These are phyloP conservation scores for Talaromyces sp. DNA, from an alignment of 2,329 filamentous ascomycete genomes.

Conservation along the genomic window DNA sequence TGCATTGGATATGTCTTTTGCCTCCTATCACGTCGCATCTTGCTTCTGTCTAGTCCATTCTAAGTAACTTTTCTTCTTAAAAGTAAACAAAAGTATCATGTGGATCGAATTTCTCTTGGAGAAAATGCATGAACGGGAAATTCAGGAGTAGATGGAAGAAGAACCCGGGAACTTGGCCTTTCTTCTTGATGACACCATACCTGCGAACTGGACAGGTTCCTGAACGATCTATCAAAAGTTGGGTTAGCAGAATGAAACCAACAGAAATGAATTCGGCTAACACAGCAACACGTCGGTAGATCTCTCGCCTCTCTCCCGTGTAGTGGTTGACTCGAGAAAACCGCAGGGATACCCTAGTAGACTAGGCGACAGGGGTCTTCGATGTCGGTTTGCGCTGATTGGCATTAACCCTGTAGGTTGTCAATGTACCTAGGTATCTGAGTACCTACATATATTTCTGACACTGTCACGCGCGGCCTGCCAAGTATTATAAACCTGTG, in stretches of 20 bases:
- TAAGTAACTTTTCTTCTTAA: neutral
- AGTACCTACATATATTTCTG: neutral
- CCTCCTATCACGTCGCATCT: neutral
- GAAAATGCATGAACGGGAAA: neutral
- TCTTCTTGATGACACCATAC: neutral
- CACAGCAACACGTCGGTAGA: neutral
- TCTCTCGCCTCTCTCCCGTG: neutral
- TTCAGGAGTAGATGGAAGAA: neutral
- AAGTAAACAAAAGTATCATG: neutral
- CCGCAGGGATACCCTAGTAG: neutral
- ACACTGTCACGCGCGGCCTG: neutral
- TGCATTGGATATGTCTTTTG: slow-evolving; percentile 4
- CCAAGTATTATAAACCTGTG: neutral
- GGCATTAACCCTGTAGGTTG: neutral
- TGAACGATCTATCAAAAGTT: neutral
- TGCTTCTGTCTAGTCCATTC: neutral
- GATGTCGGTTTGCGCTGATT: neutral
- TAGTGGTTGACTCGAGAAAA: neutral
- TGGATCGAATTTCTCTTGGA: neutral
- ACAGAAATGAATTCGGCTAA: neutral
- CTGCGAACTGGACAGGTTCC: neutral
- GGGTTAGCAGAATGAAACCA: neutral
- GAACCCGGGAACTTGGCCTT: neutral
- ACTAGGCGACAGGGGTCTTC: neutral
- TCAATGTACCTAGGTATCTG: neutral